Conservation (phyloP, 139 green algal species). For the Coccomyxa sp. region DNA sequence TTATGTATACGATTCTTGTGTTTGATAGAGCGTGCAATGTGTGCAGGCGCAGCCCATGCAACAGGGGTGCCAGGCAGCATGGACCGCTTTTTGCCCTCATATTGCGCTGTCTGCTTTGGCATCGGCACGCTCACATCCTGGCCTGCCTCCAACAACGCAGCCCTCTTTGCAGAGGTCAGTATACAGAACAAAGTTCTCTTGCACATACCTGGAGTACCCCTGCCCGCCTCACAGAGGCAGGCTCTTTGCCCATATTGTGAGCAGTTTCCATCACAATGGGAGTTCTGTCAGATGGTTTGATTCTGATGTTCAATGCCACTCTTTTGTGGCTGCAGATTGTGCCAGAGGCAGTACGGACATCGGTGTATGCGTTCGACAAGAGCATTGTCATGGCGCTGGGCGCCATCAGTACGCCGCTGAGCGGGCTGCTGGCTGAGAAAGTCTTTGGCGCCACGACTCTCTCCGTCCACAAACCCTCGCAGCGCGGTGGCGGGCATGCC, state of each 20-base stretch:
- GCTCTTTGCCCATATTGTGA: too few relatives aligned
- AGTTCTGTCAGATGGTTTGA: too few relatives aligned
- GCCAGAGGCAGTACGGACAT: not conserved
- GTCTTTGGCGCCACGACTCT: not conserved
- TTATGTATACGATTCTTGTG: too few relatives aligned
- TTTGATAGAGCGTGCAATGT: too few relatives aligned
- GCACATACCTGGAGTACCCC: too few relatives aligned
- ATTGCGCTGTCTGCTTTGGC: not conserved
- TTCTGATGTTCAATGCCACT: not conserved
- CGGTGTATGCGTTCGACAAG: constrained; percentile 2
- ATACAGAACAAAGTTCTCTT: too few relatives aligned
- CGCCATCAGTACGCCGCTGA: not conserved
- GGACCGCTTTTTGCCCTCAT: not conserved
- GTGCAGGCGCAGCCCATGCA: not conserved
- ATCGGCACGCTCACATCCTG: not conserved
- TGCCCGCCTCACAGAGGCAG: too few relatives aligned
- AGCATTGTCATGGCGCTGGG: not conserved
- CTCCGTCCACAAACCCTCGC: not conserved
- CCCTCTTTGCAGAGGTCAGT: not conserved
- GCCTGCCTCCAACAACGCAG: not conserved
- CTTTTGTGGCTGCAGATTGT: not conserved
- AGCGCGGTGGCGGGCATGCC: not conserved
- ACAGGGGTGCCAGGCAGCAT: not conserved
- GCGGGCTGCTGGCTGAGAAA: not conserved
- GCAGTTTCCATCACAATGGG: too few relatives aligned